These are phyloP conservation scores for Helotiales sp. DNA, from an alignment of 2,329 filamentous ascomycete species.

Conservation along the genomic window DNA sequence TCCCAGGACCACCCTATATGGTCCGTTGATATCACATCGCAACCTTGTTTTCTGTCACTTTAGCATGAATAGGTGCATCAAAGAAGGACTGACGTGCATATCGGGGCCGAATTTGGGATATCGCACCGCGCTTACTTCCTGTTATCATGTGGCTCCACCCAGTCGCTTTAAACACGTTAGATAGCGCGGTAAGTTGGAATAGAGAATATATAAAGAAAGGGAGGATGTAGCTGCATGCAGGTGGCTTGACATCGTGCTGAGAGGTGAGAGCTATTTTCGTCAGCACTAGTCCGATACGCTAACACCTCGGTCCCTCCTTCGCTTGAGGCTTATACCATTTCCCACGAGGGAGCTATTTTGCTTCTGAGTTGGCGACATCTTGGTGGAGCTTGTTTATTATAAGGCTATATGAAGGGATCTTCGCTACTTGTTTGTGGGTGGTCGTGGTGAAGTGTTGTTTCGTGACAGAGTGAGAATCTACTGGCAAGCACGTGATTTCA, in stretches of 20 bases:
- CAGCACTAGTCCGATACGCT: background rate
- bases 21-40: background rate
- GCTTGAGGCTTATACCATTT: background rate
- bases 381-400: background rate
- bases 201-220: background rate
- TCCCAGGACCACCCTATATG: too few species aligned
- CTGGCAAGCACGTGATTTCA: background rate
- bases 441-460: background rate
- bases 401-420: background rate
- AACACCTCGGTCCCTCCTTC: slow-evolving; percentile 5
- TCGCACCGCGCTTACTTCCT: background rate
- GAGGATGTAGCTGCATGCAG: background rate
- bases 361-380: background rate
- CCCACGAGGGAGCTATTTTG: background rate
- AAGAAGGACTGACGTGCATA: background rate
- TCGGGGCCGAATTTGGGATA: background rate
- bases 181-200: too few species aligned
- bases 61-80: background rate
- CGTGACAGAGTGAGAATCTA: background rate
- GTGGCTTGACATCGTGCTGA: background rate
- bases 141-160: background rate
- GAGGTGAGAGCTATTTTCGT: slow-evolving; percentile 1
- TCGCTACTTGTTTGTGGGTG: background rate
- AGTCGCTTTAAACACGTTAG: too few species aligned
- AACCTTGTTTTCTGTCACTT: background rate